phyloP scores from a whole-genome alignment of 148 eudicot species.

The Dysphania ambrosioides region DNA sequence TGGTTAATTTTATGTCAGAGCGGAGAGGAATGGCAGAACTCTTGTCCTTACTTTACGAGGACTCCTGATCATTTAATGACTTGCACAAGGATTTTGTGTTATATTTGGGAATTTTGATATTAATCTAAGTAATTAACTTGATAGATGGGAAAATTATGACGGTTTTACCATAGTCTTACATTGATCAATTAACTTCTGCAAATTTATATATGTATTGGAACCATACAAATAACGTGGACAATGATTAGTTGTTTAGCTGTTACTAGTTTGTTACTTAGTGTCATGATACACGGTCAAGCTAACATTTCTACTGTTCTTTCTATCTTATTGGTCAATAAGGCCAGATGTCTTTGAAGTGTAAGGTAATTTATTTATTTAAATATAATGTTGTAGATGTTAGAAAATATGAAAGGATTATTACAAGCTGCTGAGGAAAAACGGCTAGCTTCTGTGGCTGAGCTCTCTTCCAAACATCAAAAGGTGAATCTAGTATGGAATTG shows the following conservation, averaged over 20 bases:
- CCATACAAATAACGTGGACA: not conserved
- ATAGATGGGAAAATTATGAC: not conserved
- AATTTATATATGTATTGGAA: not conserved
- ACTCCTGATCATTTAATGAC: not conserved
- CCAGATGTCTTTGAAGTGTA: not conserved
- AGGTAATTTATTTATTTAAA: conserved; percentile 10
- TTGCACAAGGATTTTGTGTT: not conserved
- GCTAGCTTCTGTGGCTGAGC: conserved; percentile 67
- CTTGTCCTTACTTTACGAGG: too few relatives aligned
- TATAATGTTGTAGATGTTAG: conserved; percentile 59
- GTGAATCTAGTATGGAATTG: conserved; percentile 33
- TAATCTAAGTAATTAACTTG: not conserved
- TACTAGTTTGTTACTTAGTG: not conserved
- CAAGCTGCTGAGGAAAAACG: conserved; percentile 80
- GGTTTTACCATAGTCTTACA: not conserved
- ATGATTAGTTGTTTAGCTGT: not conserved
- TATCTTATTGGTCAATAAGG: not conserved
- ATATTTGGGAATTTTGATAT: not conserved
- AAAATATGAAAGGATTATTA: conserved; percentile 58
- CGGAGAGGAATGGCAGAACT: too few relatives aligned
- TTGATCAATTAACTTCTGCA: not conserved
- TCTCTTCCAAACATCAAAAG: conserved; percentile 84
- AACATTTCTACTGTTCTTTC: not conserved
- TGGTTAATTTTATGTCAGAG: too few relatives aligned
- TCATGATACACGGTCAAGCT: not conserved